phyloP scores from a whole-genome alignment of 2,329 filamentous ascomycete species.

The Pseudonectria foliicola region DNA sequence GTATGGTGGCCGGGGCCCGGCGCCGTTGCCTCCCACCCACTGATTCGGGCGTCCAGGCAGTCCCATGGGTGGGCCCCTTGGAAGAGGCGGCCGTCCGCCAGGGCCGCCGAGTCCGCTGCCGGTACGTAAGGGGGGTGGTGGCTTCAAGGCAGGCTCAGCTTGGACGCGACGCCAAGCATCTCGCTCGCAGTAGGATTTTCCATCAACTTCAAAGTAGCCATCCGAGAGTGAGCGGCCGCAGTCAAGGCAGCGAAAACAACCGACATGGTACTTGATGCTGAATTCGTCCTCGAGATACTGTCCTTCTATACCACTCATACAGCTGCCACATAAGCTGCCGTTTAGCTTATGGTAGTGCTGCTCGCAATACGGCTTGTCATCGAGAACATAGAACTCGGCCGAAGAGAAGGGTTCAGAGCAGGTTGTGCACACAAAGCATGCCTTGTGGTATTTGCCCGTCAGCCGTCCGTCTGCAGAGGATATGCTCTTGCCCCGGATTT shows the following conservation, averaged over 20 bases:
- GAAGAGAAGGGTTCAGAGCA: conserved; percentile 78
- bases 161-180: conserved; percentile 62
- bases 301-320: conserved; percentile 82
- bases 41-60: conserved; percentile 21
- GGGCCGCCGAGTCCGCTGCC: conserved; percentile 3
- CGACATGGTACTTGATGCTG: conserved; percentile 73
- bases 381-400: conserved; percentile 84
- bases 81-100: conserved; percentile 2
- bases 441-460: conserved; percentile 89
- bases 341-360: conserved; percentile 91
- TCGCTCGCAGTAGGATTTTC: conserved; percentile 75
- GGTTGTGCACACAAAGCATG: conserved; percentile 85
- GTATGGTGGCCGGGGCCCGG: conserved; percentile 17
- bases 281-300: conserved; percentile 82
- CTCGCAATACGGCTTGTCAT: conserved; percentile 84
- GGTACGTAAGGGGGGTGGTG: conserved; percentile 4
- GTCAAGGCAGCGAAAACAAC: conserved; percentile 77
- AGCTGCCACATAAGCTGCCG: conserved; percentile 73
- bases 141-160: conserved; percentile 10
- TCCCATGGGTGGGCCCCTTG: conserved; percentile 7
- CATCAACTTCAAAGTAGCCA: conserved; percentile 86
- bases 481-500: conserved; percentile 84
- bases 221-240: conserved; percentile 68
- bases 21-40: conserved; percentile 9
- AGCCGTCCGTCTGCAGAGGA: conserved; percentile 88